Evolutionary conservation across 495 filamentous ascomycete genomes (phyloP).

Genomic region (Astrothelium macrocarpum): DNA sequence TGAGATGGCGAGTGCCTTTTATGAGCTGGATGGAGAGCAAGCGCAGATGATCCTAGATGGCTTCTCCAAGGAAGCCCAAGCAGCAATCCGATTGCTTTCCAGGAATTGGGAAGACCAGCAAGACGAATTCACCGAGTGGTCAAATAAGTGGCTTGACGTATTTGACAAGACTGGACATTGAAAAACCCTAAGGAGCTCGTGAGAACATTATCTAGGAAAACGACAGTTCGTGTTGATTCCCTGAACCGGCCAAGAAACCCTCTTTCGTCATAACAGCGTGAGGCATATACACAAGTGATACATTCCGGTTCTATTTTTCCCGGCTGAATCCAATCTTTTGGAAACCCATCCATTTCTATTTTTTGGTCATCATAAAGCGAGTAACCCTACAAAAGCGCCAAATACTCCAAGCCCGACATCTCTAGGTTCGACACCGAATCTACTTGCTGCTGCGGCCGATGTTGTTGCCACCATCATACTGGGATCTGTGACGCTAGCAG

Average conservation of each 20-base stretch:
- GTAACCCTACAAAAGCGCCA: neutral
- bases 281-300: neutral
- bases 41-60: constrained; percentile 22
- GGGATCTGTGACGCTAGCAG: neutral
- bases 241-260: neutral
- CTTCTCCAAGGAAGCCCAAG: constrained; percentile 23
- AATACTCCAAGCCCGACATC: neutral
- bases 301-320: constrained; percentile 4
- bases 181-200: neutral
- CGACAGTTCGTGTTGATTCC: neutral
- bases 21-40: constrained; percentile 40
- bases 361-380: neutral
- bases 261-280: neutral
- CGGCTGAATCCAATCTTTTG: neutral
- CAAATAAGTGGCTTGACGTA: constrained; percentile 24
- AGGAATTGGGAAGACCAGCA: constrained; percentile 25
- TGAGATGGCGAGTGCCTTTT: constrained; percentile 40
- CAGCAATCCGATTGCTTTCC: constrained; percentile 15
- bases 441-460: neutral
- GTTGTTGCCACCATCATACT: constrained; percentile 4
- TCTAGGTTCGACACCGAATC: neutral
- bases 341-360: neutral
- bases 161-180: neutral
- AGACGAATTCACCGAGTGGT: constrained; percentile 32
- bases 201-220: constrained; percentile 7